These are phyloP conservation scores for Plasmodium yoelii DNA, from an alignment of 169 alveolate species.

Conservation along the genomic window DNA sequence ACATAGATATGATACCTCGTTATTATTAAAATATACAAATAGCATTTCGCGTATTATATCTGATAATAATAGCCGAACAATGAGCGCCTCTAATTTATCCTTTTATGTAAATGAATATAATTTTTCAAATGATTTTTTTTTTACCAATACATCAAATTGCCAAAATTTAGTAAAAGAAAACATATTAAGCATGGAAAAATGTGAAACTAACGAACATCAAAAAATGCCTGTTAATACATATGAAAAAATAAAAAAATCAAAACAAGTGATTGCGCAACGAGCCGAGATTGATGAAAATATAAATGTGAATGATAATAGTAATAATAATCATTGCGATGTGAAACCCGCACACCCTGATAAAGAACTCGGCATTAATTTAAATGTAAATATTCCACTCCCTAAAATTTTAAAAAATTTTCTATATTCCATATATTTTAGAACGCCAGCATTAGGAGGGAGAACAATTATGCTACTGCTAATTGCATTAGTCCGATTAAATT, in stretches of 20 bases:
- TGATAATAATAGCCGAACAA: constrained; percentile 17
- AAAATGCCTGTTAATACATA: not conserved
- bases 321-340: not conserved
- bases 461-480: constrained; percentile 82
- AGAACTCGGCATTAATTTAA: not conserved
- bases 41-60: constrained; percentile 58
- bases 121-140: constrained; percentile 57
- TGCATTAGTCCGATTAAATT: constrained; percentile 83
- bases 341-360: too few relatives aligned
- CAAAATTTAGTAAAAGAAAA: not conserved
- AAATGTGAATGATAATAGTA: not conserved
- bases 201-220: not conserved
- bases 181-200: not conserved
- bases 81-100: constrained; percentile 42
- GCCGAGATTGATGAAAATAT: not conserved
- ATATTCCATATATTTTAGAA: constrained; percentile 84
- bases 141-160: constrained; percentile 7
- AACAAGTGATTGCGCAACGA: too few relatives aligned
- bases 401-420: constrained; percentile 79
- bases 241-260: not conserved
- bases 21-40: constrained; percentile 55
- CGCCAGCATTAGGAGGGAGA: constrained; percentile 87
- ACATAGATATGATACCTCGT: constrained; percentile 69
- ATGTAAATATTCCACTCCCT: constrained; percentile 76
- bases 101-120: constrained; percentile 37